A percentile compares a stretch with the other conserved stretches of the same genome.
Evolutionary conservation across 2,329 filamentous ascomycete genomes (phyloP).

Genomic region (Aurifilum marmelostoma): DNA sequence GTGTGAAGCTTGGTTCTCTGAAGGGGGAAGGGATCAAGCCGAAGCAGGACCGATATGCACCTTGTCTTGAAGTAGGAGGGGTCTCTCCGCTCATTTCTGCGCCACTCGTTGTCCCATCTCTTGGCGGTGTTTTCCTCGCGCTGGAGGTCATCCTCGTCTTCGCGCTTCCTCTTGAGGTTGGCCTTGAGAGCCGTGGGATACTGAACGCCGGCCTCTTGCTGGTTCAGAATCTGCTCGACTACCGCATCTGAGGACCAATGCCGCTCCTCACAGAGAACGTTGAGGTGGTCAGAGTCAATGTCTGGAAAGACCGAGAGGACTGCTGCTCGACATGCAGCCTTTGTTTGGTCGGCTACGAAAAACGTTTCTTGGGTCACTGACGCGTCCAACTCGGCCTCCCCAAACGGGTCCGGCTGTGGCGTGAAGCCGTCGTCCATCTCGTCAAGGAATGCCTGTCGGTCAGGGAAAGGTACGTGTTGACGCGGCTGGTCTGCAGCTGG

Average conservation of each 20-base stretch:
- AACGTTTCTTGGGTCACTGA: too few relatives aligned
- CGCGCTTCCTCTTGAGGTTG: constrained; percentile 48
- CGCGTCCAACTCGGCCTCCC: neutral
- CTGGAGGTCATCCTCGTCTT: constrained; percentile 29
- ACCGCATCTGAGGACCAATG: constrained; percentile 38
- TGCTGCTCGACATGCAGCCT: constrained; percentile 35
- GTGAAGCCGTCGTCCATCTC: neutral
- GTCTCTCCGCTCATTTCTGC: constrained; percentile 24
- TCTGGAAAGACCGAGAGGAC: constrained; percentile 48
- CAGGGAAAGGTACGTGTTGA: neutral
- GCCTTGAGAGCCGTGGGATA: constrained; percentile 41
- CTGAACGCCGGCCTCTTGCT: constrained; percentile 41
- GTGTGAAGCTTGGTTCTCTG: neutral
- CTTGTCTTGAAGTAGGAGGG: constrained; percentile 29
- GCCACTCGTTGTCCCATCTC: constrained; percentile 33
- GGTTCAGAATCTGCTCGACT: constrained; percentile 46
- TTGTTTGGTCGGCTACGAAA: constrained; percentile 4
- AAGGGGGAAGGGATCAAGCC: too few relatives aligned
- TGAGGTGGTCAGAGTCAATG: constrained; percentile 47
- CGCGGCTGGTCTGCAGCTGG: neutral
- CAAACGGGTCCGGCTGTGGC: neutral
- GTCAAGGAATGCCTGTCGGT: neutral
- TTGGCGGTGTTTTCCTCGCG: constrained; percentile 30
- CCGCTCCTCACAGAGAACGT: constrained; percentile 34
- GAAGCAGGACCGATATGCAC: constrained; percentile 9